Evolutionary conservation across 2,329 filamentous ascomycete genomes (phyloP), one percentile per base, ranked within the genome.

Genomic region (Fusarium liriodendri): DNA sequence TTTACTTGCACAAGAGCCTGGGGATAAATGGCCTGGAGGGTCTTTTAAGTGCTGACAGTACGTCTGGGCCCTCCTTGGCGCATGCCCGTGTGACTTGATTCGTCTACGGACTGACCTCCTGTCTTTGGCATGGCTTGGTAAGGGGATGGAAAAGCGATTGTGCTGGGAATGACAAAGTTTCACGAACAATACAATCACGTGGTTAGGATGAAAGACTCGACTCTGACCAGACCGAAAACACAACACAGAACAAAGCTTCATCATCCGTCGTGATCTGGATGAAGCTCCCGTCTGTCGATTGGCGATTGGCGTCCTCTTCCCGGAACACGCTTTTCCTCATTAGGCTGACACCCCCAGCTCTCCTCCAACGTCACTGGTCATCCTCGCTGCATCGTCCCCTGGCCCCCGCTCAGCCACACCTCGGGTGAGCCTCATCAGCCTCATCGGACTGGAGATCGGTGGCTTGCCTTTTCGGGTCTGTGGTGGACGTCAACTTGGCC

Each of bases 341-440:
- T 47, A 6, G 63, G 72, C 25, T 35, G 22, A 7, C 4, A 25
- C 38, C 20, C 35, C 9, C 37, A 42, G 9, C 25, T 14, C 54
- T 66, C 13, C 37, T 16, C 11, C 35, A 29, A 42, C 25, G 22
- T 71, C 29, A 73, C 71, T 76, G 73, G 71, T 16, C 40, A 38
- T 25, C 16, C 4, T 35, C 54, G 20, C 54, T 22, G 52, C 29
- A 35, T 60, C 35, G 27, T 29, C 25, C 38, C 35, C 22, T 59
- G 25, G 35, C 29, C n/a, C n/a, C 58, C 71, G 67, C 66, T n/a
- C 71, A 77, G 76, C 76, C 76, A 78, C 76, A 70, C 40, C n/a
- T 67, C 33, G 59, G 65, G 71, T 70, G 73, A 78, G 73, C 76
- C 76, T 65, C 76, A 76, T 75, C 70, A 73, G 72, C 72, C 72